Evolutionary conservation across 345 rosid species (phyloP).

Genomic region (Carallia pectinifolia): DNA sequence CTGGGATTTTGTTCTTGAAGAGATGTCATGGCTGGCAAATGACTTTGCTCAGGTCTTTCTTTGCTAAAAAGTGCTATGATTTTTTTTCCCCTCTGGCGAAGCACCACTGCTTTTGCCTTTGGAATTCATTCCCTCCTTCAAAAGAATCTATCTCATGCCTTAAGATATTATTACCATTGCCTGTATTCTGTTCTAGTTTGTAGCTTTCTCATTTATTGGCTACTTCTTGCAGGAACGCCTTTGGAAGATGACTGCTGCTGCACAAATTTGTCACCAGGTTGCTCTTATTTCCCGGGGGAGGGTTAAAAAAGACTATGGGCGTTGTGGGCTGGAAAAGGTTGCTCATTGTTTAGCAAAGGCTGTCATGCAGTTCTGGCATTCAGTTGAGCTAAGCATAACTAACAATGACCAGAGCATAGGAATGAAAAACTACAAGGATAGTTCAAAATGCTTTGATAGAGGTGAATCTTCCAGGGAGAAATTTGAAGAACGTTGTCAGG

Average conservation of each 20-base stretch:
- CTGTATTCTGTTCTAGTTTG: not conserved
- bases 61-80: constrained; percentile 16
- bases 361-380: constrained; percentile 85
- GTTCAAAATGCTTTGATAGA: constrained; percentile 24
- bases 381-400: constrained; percentile 50
- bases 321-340: constrained; percentile 52
- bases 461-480: constrained; percentile 36
- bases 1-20: constrained; percentile 99
- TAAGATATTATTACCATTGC: not conserved
- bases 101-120: not conserved
- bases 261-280: constrained; percentile 74
- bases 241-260: constrained; percentile 97
- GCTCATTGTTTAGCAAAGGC: constrained; percentile 73
- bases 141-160: not conserved
- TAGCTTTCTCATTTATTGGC: constrained; percentile 6
- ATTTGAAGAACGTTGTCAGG: constrained; percentile 38
- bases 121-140: not conserved
- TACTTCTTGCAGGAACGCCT: constrained; percentile 73
- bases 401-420: constrained; percentile 31
- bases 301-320: constrained; percentile 51
- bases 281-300: constrained; percentile 62
- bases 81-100: not conserved
- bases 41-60: constrained; percentile 91
- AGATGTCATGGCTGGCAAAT: constrained; percentile 98
- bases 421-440: constrained; percentile 23